Evolutionary conservation across 495 filamentous ascomycete species (phyloP), one percentile per base, ranked within the genome.

Genomic region (Trichocladium uniseriatum): DNA sequence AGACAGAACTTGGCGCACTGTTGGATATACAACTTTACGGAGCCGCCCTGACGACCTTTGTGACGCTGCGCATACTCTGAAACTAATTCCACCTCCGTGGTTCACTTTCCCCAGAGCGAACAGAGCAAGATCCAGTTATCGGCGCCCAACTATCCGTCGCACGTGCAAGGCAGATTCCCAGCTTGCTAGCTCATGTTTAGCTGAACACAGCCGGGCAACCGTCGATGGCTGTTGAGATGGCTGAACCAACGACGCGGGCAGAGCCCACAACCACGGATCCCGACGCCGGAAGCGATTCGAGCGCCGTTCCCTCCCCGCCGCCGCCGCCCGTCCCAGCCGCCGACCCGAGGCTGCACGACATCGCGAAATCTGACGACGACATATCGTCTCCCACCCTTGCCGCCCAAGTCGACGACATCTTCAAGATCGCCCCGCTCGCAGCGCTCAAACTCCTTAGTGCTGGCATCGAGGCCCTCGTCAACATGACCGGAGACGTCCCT

Each of bases 361-460:
- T 40, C 3, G 21, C 45, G n/a, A 38, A 18, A 10, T 22, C 54
- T 43, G 58, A 61, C 5, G 45, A 27, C 54, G 54, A 60, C 11
- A 43, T 50, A 24, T 40, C 57, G 0, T 56, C 62, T 18, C 68
- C 71, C 6, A 55, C 60, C 5, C 62, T 65, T 48, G 42, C 59
- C 47, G 55, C 51, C 1, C 50, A 63, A 5, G 49, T 57, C 44
- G 60, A 71, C 31, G 83, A 88, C 58, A 78, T 95, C 45, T 86
- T 86, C 66, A 77, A 79, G 19, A 72, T 98, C 32, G 65, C 78
- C 0, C 81, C 89, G 1, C 73, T 80, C 22, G 78, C 79, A 0
- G 91, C 91, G n/a, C 70, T 98, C 54, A 85, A 84, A 52, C 69
- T 95, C 44, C 76, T 98, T 5, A 79, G 80, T 38, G 68, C 76